Base-by-base conservation (phyloP, 2,329 filamentous ascomycete genomes). In the Fusarium mangiferae region DNA sequence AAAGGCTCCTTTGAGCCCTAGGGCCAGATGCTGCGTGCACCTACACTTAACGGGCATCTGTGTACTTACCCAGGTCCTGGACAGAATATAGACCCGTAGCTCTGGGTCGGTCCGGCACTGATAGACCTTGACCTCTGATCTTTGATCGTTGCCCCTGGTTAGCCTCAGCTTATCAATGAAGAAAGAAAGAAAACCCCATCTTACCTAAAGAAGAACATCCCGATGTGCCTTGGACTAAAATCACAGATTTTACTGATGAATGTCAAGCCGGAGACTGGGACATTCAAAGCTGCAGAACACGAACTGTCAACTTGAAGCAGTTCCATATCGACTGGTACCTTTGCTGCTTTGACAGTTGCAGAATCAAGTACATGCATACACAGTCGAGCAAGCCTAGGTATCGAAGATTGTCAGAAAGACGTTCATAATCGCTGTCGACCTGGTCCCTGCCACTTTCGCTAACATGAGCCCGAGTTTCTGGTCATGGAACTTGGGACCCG, bases 401-500 rank as follows among this genome's bases (percentile, higher is more conserved):
- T 48, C 67, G 44, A 45, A 41, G 62, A 68, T 56, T 55, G 57
- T 66, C 49, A 62, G 67, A 63, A 54, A 55, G 54, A 56, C 41
- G 54, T 69, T 66, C 69, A 49, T 44, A 75, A 69, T 68, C 63
- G 38, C 44, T 65, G 62, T 62, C 61, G 48, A 59, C 67, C 72
- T 57, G 68, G 72, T 67, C 75, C 75, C 67, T 78, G 74, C 70
- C 62, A 69, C 72, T 75, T 73, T 74, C 72, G 68, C 72, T 74
- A 74, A 73, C 59, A 66, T 60, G 74, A 75, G 75, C 75, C 75
- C 75, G 75, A 72, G 66, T 78, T 78, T 71, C 72, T 77, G 75
- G 75, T 72, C 72, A 58, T 74, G 72, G 68, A 68, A 61, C 72
- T 77, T 74, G 60, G 65, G 67, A 70, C 72, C 76, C 75, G 75